Evolutionary conservation across 2,329 filamentous ascomycete genomes (phyloP).

Genomic region (Aquanectria penicillioides): DNA sequence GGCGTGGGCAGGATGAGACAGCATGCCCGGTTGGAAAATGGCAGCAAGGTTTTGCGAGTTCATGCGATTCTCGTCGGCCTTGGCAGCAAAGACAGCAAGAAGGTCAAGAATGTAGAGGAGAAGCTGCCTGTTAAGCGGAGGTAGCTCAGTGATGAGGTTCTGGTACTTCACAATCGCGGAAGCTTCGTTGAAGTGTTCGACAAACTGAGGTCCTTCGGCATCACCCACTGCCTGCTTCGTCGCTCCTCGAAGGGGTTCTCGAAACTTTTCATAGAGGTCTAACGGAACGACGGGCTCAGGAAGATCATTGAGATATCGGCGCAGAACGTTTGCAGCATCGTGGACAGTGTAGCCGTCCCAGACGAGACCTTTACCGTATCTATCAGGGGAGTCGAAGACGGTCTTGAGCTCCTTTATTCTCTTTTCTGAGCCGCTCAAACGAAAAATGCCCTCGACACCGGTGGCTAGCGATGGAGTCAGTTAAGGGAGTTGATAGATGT

Average conservation of each 20-base stretch:
- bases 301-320: constrained; percentile 94
- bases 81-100: constrained; percentile 95
- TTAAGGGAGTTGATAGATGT: background rate
- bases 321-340: constrained; percentile 95
- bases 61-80: constrained; percentile 97
- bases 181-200: constrained; percentile 70
- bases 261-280: constrained; percentile 91
- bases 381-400: constrained; percentile 91
- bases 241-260: constrained; percentile 78
- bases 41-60: constrained; percentile 92
- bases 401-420: constrained; percentile 96
- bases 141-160: constrained; percentile 88
- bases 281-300: constrained; percentile 97
- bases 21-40: constrained; percentile 96
- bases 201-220: constrained; percentile 74
- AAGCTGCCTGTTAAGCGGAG: constrained; percentile 91
- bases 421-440: constrained; percentile 94
- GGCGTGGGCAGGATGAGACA: constrained; percentile 92
- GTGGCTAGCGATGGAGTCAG: constrained; percentile 71
- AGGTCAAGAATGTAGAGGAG: constrained; percentile 96
- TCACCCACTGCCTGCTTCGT: constrained; percentile 79
- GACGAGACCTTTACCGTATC: constrained; percentile 95
- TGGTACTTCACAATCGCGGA: constrained; percentile 87
- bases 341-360: constrained; percentile 99
- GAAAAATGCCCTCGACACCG: constrained; percentile 95